Evolutionary conservation across 176 grass and related monocot genomes (phyloP), one percentile per base, ranked within the genome.

Genomic region (Rhipidocladum racemiflorum): DNA sequence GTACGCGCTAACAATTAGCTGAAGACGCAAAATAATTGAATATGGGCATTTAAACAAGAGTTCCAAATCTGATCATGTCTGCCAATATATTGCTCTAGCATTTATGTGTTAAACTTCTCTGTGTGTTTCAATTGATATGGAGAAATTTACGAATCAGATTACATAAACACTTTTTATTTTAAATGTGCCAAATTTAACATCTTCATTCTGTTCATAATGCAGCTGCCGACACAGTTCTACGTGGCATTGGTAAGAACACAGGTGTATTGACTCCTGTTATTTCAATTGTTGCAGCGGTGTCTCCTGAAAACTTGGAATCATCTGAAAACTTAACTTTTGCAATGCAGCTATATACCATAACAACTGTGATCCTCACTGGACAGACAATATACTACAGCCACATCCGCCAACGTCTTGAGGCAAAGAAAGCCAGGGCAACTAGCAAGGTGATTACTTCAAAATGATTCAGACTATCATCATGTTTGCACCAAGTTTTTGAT

Each of bases 171-270:
- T 15, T 85, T 12, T 18, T 48, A 18, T 74, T 78, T 7, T 65
- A 24, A 27, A 79, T 68, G 17, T 49, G 27, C 12, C 51, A 23
- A 73, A 82, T 35, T 18, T 93, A 88, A 90, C 75, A 55, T 61
- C 84, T 87, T 42, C 17, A 29, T 79, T 79, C 49, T 79, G 68
- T 79, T 57, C 39, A 34, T 77, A 55, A 87, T 91, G 83, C 96
- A 99, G 96, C 80, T 99, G 68, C 96, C 89, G 2, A 99, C 96
- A 72, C 96, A 99, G 73, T 99, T 93, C 70, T 99, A 93, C 80
- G 86, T 93, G 90, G 96, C 96, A 50, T 62, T 99, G 92, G 96
- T 95, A 85, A 95, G 93, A 23, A 75, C 34, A 68, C 24, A 20
- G 81, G 12, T 84, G 83, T 71, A 16, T 81, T 1, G 51, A 74